A percentile compares a stretch with the other conserved stretches of the same genome.
phyloP scores from a whole-genome alignment of 192 early-diverging fungal genomes.

The Coemansia sp. region DNA sequence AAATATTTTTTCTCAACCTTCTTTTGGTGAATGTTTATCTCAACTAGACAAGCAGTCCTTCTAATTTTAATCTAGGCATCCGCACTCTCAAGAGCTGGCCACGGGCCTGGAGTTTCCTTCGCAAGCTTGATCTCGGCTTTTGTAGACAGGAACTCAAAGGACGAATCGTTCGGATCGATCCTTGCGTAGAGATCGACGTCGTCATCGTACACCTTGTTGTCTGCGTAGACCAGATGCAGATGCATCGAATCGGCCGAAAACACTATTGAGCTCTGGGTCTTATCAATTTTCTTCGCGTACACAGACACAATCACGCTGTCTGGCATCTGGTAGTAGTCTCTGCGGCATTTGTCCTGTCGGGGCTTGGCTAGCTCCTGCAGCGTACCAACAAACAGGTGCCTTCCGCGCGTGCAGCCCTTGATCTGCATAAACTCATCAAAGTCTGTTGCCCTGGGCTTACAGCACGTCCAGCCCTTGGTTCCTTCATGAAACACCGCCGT shows the following conservation, averaged over 20 bases:
- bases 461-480: constrained; percentile 97
- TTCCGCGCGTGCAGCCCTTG: constrained; percentile 84
- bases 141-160: constrained; percentile 68
- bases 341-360: constrained; percentile 60
- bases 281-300: constrained; percentile 90
- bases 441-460: constrained; percentile 89
- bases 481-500: constrained; percentile 96
- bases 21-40: neutral
- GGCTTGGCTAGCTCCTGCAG: constrained; percentile 15
- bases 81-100: constrained; percentile 32
- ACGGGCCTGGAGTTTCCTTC: constrained; percentile 57
- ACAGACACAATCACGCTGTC: constrained; percentile 81
- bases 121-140: constrained; percentile 75
- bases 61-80: neutral
- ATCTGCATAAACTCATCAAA: constrained; percentile 99
- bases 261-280: constrained; percentile 64
- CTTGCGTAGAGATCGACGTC: constrained; percentile 65
- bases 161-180: constrained; percentile 68
- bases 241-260: constrained; percentile 64
- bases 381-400: constrained; percentile 85
- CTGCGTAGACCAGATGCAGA: constrained; percentile 77
- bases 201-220: constrained; percentile 71
- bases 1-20: neutral
- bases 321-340: constrained; percentile 95
- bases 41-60: neutral